Evolutionary conservation across 1,284 basidiomycete genomes (phyloP).

Genomic region (Boletellus deceptivus): DNA sequence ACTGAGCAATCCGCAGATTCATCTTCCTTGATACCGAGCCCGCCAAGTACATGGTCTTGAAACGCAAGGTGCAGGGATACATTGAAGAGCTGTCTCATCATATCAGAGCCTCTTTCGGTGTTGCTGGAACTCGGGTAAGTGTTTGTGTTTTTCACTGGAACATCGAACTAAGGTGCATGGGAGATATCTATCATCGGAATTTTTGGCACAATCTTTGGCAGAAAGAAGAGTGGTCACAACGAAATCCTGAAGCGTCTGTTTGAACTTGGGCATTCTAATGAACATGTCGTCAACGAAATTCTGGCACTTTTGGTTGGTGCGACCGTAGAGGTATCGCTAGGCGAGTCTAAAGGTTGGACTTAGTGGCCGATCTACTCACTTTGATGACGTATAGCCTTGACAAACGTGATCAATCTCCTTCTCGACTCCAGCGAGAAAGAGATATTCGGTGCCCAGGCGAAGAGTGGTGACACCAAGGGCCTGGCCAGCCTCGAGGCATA

Average conservation of each 20-base stretch:
- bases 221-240: constrained; percentile 47
- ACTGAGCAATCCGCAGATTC: constrained; percentile 43
- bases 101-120: constrained; percentile 49
- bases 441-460: constrained; percentile 40
- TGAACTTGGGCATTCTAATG: constrained; percentile 51
- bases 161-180: neutral
- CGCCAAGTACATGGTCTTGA: constrained; percentile 52
- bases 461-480: constrained; percentile 38
- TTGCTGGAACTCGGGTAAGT: constrained; percentile 26
- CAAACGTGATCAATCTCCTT: constrained; percentile 57
- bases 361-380: constrained; percentile 1
- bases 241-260: constrained; percentile 57
- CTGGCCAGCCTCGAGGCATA: constrained; percentile 46
- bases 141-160: neutral
- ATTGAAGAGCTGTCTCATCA: constrained; percentile 51
- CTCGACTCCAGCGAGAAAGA: constrained; percentile 47
- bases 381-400: constrained; percentile 38
- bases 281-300: constrained; percentile 64
- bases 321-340: constrained; percentile 67
- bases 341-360: constrained; percentile 35
- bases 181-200: constrained; percentile 52
- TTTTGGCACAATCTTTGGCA: constrained; percentile 48
- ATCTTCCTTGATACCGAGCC: constrained; percentile 72
- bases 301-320: constrained; percentile 68
- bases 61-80: constrained; percentile 49